Percentiles rank a stretch among this genome's conserved stretches.
Evolutionary conservation across 371 early-diverging fungal genomes (phyloP).

Genomic region (Cokeromyces recurvatus): DNA sequence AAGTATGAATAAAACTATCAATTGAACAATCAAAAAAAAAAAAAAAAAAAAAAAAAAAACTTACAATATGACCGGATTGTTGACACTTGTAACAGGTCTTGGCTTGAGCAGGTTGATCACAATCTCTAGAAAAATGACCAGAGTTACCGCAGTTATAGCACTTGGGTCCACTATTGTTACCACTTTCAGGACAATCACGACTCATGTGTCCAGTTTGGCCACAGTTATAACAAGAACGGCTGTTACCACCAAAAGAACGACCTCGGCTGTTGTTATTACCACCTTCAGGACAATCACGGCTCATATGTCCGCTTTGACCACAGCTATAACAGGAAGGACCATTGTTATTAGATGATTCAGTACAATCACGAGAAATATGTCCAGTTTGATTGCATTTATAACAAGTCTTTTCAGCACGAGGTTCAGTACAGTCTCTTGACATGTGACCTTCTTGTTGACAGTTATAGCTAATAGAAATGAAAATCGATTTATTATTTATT

Average conservation of each 20-base stretch:
- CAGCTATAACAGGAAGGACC: slow-evolving; percentile 13
- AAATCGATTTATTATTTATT: neutral
- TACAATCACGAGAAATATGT: slow-evolving; percentile 61
- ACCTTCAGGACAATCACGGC: slow-evolving; percentile 55
- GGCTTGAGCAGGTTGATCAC: slow-evolving; percentile 36
- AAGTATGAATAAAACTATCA: too few relatives aligned
- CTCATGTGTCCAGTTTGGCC: slow-evolving; percentile 49
- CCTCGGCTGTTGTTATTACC: slow-evolving; percentile 10
- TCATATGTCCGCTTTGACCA: slow-evolving; percentile 56
- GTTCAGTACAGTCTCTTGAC: slow-evolving; percentile 51
- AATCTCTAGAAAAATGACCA: slow-evolving; percentile 49
- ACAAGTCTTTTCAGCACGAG: slow-evolving; percentile 53
- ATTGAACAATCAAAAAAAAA: neutral
- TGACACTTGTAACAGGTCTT: slow-evolving; percentile 67
- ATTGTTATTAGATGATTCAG: slow-evolving; percentile 30
- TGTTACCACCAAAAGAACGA: slow-evolving; percentile 14
- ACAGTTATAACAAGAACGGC: slow-evolving; percentile 52
- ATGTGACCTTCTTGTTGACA: slow-evolving; percentile 58
- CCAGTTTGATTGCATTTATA: slow-evolving; percentile 61
- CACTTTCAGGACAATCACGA: slow-evolving; percentile 33
- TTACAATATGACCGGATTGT: slow-evolving; percentile 25
- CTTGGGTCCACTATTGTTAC: slow-evolving; percentile 36
- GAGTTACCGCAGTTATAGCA: slow-evolving; percentile 67
- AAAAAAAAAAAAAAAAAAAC: neutral
- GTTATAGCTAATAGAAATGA: slow-evolving; percentile 43